Base-by-base conservation (phyloP, 495 filamentous ascomycete species). In the Cryomyces antarcticus region DNA sequence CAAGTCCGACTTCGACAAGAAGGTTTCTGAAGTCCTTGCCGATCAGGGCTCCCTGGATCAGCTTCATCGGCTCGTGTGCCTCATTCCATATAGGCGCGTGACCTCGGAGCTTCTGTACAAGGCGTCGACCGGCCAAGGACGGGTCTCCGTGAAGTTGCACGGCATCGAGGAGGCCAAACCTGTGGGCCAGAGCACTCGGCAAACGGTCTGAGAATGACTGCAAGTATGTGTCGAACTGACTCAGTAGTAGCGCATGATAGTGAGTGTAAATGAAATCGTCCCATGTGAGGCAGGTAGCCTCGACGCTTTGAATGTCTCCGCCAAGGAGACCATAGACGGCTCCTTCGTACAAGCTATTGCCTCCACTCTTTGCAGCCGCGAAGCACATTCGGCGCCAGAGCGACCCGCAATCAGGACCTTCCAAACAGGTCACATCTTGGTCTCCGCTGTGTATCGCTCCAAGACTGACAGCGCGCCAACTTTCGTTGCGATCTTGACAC, bases 261-360 rank as follows among this genome's bases (percentile, higher is more conserved):
- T 83, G 75, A 6, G 78, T 79, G 52, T 87, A 96, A n/a, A 95
- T 70, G 48, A 78, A 73, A 57, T 97, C 89, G 47, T 96, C 84
- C 78, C 82, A 93, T 33, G 71, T 73, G 36, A 68, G 66, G 58
- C 83, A 89, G 10, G 88, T 73, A 48, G 72, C 71, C 52, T 80
- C 69, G 7, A 86, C 82, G 36, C 78, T 76, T 31, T 73, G 63
- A 5, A 83, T 65, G 53, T 95, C 80, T 35, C 92, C 92, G 36
- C 80, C 78, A 39, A 97, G 69, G 17, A 92, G 64, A 17, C 80
- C 86, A 52, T 93, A 95, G 1, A 95, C 85, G 27, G 88, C 89
- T 29, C 73, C 70, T 62, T 97, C 84, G 54, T 82, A 88, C 28
- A 80, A 73, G 42, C 76, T 72, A 0, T 72, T 72, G 30, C 74